Base-by-base conservation (phyloP, 2,329 filamentous ascomycete genomes). In the Colletotrichum sp. region DNA sequence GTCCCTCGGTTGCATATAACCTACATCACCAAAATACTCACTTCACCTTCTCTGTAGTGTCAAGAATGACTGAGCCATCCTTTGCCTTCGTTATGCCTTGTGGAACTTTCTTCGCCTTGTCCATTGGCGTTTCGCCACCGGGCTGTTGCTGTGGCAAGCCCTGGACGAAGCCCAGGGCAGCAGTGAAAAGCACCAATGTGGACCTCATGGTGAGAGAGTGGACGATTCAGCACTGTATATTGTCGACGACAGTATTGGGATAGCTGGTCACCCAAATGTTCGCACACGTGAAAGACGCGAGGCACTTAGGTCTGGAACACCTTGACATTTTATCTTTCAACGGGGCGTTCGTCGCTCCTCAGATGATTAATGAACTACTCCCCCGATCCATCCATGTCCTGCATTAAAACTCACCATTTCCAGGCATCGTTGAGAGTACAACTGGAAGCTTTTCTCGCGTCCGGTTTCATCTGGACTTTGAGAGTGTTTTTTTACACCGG, bases 1-100 rank as follows among this genome's bases (percentile, higher is more conserved):
- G 12, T 5, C 6, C 8, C 8, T 26, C 6, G 0, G 0, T 3
- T 4, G 52, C 64, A n/a, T n/a, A n/a, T n/a, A n/a, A 3, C 26
- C 66, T 60, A 12, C 12, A 59, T 21, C 9, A 10, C n/a, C 18
- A 28, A 2, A 21, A 13, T 16, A 79, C 84, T 78, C 85, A 90
- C 87, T 91, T 91, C 70, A 92, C 88, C 15, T 83, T 85, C 6
- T 88, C 89, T 1, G 88, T 91, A 44, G 86, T 87, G 79, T 92
- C 90, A 24, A 92, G 79, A 39, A 91, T 91, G n/a, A 83, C 89
- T 3, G 88, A 89, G 15, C 90, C 90, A 81, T 92, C 90, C 1
- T 88, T 88, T 4, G 90, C 89, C 26, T 77, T 75, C 4, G 84
- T 85, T 16, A 88, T 76, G 8, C 85, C 85, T 30, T 84, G 82